Base-by-base conservation (phyloP, 2,329 filamentous ascomycete genomes). In the Sporothrix globosa region DNA sequence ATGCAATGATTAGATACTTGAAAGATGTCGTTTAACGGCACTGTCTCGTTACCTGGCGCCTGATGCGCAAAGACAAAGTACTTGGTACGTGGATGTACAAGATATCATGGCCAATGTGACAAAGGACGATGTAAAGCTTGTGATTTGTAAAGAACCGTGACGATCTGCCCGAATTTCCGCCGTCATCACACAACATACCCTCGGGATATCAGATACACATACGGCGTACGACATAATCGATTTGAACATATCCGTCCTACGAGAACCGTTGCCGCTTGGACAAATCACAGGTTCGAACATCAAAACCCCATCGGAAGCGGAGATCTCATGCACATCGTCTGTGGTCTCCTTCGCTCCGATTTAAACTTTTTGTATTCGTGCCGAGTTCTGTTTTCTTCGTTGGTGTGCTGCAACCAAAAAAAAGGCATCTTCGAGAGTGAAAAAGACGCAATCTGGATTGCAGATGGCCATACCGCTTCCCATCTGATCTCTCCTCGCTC, bases 371-470 rank as follows among this genome's bases (percentile, higher is more conserved):
- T 10, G 10, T 61, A 1, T 61, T 34, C 34, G 9, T 34, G 34
- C 34, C 34, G 34, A 34, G 34, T 34, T 6, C n/a, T 53, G 34
- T 60, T 11, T 39, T 13, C 30, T 39, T 39, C n/a, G 14, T 44
- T 44, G n/a, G 19, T 41, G 39, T 24, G 19, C 56, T 46, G 41
- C 60, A 63, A 24, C 39, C 41, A 44, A 44, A n/a, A 5, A 24
- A 61, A 63, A 46, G 60, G 60, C 60, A 63, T 52, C 61, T 66
- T 66, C n/a, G 11, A 6, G 10, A 27, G 48, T 48, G 10, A 41
- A 54, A n/a, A 67, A 68, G 66, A 46, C 67, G 67, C 30, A 61
- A 61, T 46, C 54, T 14, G n/a, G 50, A 19, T 50, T 58, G 39
- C n/a, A 13, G 21, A 44, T 44, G 41, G 11, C 60, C 44, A 34